Evolutionary conservation across 805 yeast genomes (phyloP).

Genomic region (Monosporozyma servazzii): DNA sequence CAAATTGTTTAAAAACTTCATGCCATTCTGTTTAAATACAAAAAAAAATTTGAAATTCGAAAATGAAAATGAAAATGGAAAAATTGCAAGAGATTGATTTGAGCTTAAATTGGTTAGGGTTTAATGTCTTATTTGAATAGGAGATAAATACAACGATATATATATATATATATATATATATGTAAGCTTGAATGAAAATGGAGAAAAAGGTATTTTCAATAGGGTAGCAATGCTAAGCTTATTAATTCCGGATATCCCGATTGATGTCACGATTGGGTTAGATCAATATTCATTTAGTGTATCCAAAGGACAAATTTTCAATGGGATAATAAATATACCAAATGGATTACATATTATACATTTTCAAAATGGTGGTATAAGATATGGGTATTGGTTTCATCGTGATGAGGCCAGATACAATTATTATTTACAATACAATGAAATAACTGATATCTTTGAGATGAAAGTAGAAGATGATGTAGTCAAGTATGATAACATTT

Average conservation of each 20-base stretch:
- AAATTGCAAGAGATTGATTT: neutral
- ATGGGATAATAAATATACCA: constrained; percentile 23
- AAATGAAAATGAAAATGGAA: neutral
- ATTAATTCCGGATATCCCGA: constrained; percentile 6
- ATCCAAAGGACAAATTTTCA: constrained; percentile 15
- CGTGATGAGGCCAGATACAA: neutral
- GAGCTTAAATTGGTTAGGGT: neutral
- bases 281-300: constrained; percentile 22
- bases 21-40: neutral
- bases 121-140: neutral
- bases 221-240: constrained; percentile 2
- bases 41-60: neutral
- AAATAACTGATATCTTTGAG: constrained; percentile 11
- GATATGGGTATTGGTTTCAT: constrained; percentile 28
- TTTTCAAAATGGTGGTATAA: constrained; percentile 14
- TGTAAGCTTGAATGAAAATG: neutral
- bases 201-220: neutral
- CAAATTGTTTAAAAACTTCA: neutral
- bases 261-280: constrained; percentile 18
- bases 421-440: constrained; percentile 13
- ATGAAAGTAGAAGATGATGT: constrained; percentile 9
- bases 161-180: neutral
- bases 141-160: no score
- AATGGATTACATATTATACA: constrained; percentile 20
- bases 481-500: constrained; percentile 7